These are phyloP conservation scores for Aspergillus aculeatus DNA, from an alignment of 2,329 filamentous ascomycete species.

Conservation along the genomic window DNA sequence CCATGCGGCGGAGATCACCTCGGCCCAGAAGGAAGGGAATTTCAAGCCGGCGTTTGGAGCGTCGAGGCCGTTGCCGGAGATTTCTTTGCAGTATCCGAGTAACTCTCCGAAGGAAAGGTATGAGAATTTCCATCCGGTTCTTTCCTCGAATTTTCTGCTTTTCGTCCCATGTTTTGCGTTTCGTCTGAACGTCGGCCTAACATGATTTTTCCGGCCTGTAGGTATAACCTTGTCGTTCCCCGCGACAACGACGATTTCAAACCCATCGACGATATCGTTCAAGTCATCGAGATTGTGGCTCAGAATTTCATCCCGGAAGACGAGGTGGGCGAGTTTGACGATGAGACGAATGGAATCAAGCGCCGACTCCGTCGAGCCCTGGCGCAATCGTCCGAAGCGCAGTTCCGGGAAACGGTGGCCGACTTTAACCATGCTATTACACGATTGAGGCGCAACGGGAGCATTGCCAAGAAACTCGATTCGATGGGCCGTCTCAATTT, in stretches of 20 bases:
- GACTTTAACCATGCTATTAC: constrained; percentile 75
- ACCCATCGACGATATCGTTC: constrained; percentile 65
- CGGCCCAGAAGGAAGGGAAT: constrained; percentile 44
- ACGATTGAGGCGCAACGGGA: constrained; percentile 65
- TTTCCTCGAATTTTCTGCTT: neutral
- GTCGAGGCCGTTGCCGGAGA: constrained; percentile 44
- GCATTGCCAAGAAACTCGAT: constrained; percentile 70
- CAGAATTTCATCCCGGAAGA: constrained; percentile 75
- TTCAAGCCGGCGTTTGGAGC: constrained; percentile 54
- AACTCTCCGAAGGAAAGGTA: constrained; percentile 66
- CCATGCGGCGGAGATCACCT: constrained; percentile 51
- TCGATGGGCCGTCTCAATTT: constrained; percentile 67
- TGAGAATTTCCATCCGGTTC: neutral
- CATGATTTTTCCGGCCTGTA: constrained; percentile 17
- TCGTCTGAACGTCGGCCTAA: neutral
- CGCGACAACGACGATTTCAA: constrained; percentile 75
- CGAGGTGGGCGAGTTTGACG: constrained; percentile 65
- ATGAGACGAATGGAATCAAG: constrained; percentile 71
- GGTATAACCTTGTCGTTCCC: constrained; percentile 74
- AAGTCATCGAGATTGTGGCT: constrained; percentile 67
- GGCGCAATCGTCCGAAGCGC: constrained; percentile 64
- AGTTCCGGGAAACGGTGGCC: constrained; percentile 70
- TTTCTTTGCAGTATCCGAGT: constrained; percentile 84
- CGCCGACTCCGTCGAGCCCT: constrained; percentile 74
- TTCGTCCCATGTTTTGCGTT: neutral